A percentile compares a stretch with the other conserved stretches of the same genome.
Evolutionary conservation across 768 basidiomycete species (phyloP).

Genomic region (Termitomyces titanicus): DNA sequence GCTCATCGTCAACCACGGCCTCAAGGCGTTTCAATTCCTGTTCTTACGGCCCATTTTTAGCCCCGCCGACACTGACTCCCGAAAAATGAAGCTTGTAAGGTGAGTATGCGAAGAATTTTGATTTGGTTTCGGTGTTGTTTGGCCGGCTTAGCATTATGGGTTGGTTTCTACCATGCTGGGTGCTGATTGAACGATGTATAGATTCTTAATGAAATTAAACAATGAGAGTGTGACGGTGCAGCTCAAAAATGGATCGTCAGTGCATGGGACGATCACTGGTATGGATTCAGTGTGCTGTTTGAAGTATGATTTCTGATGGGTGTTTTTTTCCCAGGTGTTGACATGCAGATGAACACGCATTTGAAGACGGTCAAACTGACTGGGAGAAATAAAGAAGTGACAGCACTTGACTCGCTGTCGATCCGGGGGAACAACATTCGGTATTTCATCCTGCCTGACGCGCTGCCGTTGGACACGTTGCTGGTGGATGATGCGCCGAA

Average conservation of each 20-base stretch:
- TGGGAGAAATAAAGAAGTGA: constrained; percentile 84
- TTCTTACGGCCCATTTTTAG: background rate
- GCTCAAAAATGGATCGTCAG: constrained; percentile 93
- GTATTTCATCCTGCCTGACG: constrained; percentile 97
- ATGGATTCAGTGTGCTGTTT: constrained; percentile 20
- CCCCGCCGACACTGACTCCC: background rate
- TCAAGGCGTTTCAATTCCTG: constrained; percentile 1
- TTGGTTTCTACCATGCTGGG: constrained; percentile 6
- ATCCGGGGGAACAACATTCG: constrained; percentile 97
- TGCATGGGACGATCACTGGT: constrained; percentile 98
- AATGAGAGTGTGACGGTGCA: constrained; percentile 99
- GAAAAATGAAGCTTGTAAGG: constrained; percentile 82
- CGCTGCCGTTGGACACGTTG: constrained; percentile 92
- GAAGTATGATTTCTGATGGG: constrained; percentile 1
- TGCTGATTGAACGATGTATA: constrained; percentile 28
- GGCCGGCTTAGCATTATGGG: background rate
- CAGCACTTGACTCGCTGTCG: constrained; percentile 83
- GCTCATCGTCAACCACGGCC: constrained; percentile 12
- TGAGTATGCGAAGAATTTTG: constrained; percentile 26
- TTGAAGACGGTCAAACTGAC: constrained; percentile 98
- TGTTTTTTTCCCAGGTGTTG: constrained; percentile 63
- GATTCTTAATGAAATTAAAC: constrained; percentile 99
- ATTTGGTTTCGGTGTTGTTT: constrained; percentile 2
- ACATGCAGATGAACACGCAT: constrained; percentile 99
- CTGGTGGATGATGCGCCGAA: constrained; percentile 98